Percentiles rank a stretch among this genome's conserved stretches.
These are phyloP conservation scores for Hygrocybe coccinea DNA, from an alignment of 768 basidiomycete species.

Conservation along the genomic window DNA sequence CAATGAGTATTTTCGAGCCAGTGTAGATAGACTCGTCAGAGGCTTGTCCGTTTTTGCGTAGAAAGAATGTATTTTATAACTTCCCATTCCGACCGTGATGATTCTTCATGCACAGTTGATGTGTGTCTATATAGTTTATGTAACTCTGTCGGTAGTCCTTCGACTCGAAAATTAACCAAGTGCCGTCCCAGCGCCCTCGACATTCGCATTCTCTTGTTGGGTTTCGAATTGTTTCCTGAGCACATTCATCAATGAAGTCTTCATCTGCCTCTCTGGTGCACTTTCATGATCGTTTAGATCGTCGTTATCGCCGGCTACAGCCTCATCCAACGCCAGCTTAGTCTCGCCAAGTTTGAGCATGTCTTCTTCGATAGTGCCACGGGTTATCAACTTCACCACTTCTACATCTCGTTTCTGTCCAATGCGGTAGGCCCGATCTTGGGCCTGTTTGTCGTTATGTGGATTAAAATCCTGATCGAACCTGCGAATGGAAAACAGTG, in stretches of 20 bases:
- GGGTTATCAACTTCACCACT: slow-evolving; percentile 89
- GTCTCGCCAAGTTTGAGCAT: slow-evolving; percentile 87
- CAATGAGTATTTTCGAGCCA: slow-evolving; percentile 84
- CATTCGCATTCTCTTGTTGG: slow-evolving; percentile 33
- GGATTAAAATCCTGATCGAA: slow-evolving; percentile 99
- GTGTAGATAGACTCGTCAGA: slow-evolving; percentile 70
- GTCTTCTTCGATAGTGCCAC: slow-evolving; percentile 93
- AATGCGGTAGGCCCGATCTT: slow-evolving; percentile 95
- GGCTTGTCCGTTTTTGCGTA: slow-evolving; percentile 47
- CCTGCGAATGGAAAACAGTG: slow-evolving; percentile 36
- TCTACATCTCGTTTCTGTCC: slow-evolving; percentile 93
- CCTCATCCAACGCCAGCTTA: slow-evolving; percentile 88
- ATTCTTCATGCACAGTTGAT: background rate
- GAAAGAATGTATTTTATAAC: background rate
- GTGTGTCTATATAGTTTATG: background rate
- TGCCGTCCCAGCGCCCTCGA: slow-evolving; percentile 5
- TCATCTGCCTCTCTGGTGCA: slow-evolving; percentile 74
- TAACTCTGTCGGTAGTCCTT: too few relatives aligned
- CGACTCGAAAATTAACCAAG: background rate
- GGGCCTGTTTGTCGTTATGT: slow-evolving; percentile 95
- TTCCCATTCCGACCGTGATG: background rate
- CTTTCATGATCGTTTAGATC: slow-evolving; percentile 58
- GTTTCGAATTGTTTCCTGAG: slow-evolving; percentile 78
- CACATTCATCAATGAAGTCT: slow-evolving; percentile 78
- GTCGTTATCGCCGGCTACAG: slow-evolving; percentile 79